A percentile compares a stretch with the other conserved stretches of the same genome.
Conservation (phyloP, 2,329 filamentous ascomycete genomes). For the Achaetomium macrosporum region DNA sequence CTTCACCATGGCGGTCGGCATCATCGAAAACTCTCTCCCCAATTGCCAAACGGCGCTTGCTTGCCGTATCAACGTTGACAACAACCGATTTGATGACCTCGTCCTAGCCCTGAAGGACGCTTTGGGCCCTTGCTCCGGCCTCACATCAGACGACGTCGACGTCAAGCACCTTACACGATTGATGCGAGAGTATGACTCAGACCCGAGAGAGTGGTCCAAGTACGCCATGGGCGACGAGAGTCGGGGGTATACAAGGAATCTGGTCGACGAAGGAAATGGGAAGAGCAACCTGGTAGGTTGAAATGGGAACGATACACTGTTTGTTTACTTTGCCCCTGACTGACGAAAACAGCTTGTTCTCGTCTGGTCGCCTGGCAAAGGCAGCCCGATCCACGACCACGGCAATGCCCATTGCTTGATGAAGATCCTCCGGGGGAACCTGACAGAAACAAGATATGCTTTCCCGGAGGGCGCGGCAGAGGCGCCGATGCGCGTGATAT, state of each 20-base stretch:
- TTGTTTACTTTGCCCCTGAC: slow-evolving; percentile 21
- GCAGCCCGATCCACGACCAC: slow-evolving; percentile 82
- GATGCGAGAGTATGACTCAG: slow-evolving; percentile 69
- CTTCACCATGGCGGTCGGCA: slow-evolving; percentile 26
- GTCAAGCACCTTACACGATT: slow-evolving; percentile 62
- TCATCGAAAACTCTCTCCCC: slow-evolving; percentile 15
- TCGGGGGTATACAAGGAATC: slow-evolving; percentile 75
- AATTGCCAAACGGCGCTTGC: slow-evolving; percentile 11
- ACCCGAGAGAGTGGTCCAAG: slow-evolving; percentile 62
- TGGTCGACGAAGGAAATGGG: slow-evolving; percentile 82
- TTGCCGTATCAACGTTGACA: slow-evolving; percentile 23
- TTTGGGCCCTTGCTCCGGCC: slow-evolving; percentile 73
- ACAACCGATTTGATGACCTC: slow-evolving; percentile 59
- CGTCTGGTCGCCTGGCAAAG: slow-evolving; percentile 82
- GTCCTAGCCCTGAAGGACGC: slow-evolving; percentile 67
- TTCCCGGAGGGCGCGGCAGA: slow-evolving; percentile 53
- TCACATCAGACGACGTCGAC: slow-evolving; percentile 77
- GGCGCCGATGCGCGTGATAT: slow-evolving; percentile 57
- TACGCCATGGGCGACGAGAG: slow-evolving; percentile 69
- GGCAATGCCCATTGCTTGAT: slow-evolving; percentile 88
- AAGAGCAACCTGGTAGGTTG: slow-evolving; percentile 46
- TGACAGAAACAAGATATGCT: slow-evolving; percentile 76
- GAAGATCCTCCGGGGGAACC: slow-evolving; percentile 73
- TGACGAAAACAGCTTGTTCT: slow-evolving; percentile 61
- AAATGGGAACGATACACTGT: neutral